Evolutionary conservation across 2,329 filamentous ascomycete genomes (phyloP).

Genomic region (Sporothrix curviconia): DNA sequence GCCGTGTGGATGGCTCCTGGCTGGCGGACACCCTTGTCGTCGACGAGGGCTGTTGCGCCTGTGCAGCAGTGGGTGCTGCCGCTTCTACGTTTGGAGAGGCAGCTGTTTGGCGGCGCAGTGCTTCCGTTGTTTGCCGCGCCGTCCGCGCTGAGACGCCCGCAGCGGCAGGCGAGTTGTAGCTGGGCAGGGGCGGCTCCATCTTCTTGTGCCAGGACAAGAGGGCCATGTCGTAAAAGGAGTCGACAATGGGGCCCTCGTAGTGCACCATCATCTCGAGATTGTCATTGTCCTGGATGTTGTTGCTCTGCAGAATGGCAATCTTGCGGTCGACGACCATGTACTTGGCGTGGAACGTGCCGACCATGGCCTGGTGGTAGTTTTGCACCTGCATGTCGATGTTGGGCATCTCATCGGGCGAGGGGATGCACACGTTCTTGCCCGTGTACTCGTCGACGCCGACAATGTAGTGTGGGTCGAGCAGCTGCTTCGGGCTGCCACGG

Average conservation of each 20-base stretch:
- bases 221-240: constrained; percentile 68
- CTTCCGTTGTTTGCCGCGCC: not conserved
- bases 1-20: constrained; percentile 16
- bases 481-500: constrained; percentile 58
- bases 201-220: constrained; percentile 64
- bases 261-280: constrained; percentile 78
- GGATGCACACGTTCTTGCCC: constrained; percentile 52
- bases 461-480: constrained; percentile 57
- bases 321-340: constrained; percentile 70
- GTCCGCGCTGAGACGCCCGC: constrained; percentile 21
- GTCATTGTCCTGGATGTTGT: constrained; percentile 73
- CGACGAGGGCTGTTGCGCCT: not conserved
- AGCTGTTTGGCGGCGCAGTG: not conserved
- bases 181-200: constrained; percentile 54
- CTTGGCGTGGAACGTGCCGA: constrained; percentile 73
- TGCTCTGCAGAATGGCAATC: constrained; percentile 66
- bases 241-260: constrained; percentile 68
- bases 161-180: constrained; percentile 43
- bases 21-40: not conserved
- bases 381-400: constrained; percentile 66
- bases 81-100: not conserved
- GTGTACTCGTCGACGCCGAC: constrained; percentile 54
- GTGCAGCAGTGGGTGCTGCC: not conserved
- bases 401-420: constrained; percentile 58
- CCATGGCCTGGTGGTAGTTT: constrained; percentile 61